Percentiles rank a stretch among this genome's conserved stretches.
phyloP scores from a whole-genome alignment of 768 basidiomycete genomes.

The Cystobasidium onofrii region DNA sequence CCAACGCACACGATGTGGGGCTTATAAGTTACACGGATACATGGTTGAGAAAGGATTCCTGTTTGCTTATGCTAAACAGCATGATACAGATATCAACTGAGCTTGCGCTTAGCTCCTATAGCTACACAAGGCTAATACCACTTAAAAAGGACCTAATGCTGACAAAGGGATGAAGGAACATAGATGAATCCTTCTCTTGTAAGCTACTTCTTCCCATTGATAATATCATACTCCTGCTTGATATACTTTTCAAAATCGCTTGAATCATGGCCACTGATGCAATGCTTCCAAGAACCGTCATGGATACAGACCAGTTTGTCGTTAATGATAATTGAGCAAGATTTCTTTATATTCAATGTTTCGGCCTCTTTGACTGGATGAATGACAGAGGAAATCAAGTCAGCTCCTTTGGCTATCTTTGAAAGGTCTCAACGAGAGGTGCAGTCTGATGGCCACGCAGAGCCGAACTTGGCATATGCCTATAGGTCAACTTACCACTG shows the following conservation, averaged over 20 bases:
- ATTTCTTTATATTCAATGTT: background rate
- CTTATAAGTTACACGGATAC: too few species aligned
- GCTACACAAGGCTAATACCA: background rate
- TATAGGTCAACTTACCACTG: constrained; percentile 1
- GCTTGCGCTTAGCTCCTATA: too few species aligned
- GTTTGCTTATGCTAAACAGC: too few species aligned
- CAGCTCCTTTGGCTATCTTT: background rate
- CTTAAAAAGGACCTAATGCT: too few species aligned
- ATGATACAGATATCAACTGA: too few species aligned
- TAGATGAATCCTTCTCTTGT: too few species aligned
- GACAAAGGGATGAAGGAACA: too few species aligned
- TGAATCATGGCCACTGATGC: constrained; percentile 3
- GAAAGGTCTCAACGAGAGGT: too few species aligned
- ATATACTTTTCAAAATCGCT: constrained; percentile 19
- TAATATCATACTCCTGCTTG: constrained; percentile 1
- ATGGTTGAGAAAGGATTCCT: too few species aligned
- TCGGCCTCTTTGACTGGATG: constrained; percentile 5
- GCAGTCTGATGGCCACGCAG: too few species aligned
- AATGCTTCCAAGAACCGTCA: constrained; percentile 26
- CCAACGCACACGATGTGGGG: too few species aligned
- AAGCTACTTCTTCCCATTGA: background rate
- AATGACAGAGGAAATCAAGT: background rate
- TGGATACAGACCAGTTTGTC: constrained; percentile 25
- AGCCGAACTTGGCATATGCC: too few species aligned
- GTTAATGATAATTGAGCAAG: constrained; percentile 11